Evolutionary conservation across 805 yeast species (phyloP).

Genomic region (Zygosaccharomyces rouxii): DNA sequence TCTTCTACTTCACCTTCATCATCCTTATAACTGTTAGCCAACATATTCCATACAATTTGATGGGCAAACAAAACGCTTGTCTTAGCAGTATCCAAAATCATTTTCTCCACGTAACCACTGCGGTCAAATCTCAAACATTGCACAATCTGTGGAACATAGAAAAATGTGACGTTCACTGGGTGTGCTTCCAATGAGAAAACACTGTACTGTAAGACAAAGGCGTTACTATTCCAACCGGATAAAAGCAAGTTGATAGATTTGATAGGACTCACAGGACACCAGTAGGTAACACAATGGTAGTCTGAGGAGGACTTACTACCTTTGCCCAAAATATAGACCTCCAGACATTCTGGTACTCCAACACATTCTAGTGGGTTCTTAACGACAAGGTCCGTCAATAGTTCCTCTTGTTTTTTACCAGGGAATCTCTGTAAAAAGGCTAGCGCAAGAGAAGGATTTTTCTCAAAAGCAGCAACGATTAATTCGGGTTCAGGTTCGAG

Average conservation of each 20-base stretch:
- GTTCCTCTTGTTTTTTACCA: slow-evolving; percentile 26
- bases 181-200: slow-evolving; percentile 85
- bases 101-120: slow-evolving; percentile 80
- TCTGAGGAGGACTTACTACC: slow-evolving; percentile 6
- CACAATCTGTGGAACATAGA: slow-evolving; percentile 97
- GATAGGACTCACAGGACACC: slow-evolving; percentile 76
- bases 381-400: slow-evolving; percentile 43
- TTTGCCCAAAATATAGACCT: slow-evolving; percentile 14
- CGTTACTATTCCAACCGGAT: slow-evolving; percentile 64
- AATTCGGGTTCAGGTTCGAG: slow-evolving; percentile 36
- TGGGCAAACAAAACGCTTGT: slow-evolving; percentile 91
- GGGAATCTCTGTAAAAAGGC: slow-evolving; percentile 58
- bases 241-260: slow-evolving; percentile 79
- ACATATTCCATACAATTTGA: slow-evolving; percentile 97
- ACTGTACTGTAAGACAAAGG: slow-evolving; percentile 75
- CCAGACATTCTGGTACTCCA: slow-evolving; percentile 24
- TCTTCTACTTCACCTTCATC: slow-evolving; percentile 83
- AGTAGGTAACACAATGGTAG: slow-evolving; percentile 47
- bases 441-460: slow-evolving; percentile 71
- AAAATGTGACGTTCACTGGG: slow-evolving; percentile 83
- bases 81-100: slow-evolving; percentile 86
- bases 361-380: slow-evolving; percentile 50
- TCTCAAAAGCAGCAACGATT: slow-evolving; percentile 53
- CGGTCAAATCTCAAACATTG: slow-evolving; percentile 82
- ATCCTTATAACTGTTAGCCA: slow-evolving; percentile 86